A percentile compares a stretch with the other conserved stretches of the same genome.
These are phyloP conservation scores for Bocquillonia castaneifolia DNA, from an alignment of 441 rosid species.

Conservation along the genomic window DNA sequence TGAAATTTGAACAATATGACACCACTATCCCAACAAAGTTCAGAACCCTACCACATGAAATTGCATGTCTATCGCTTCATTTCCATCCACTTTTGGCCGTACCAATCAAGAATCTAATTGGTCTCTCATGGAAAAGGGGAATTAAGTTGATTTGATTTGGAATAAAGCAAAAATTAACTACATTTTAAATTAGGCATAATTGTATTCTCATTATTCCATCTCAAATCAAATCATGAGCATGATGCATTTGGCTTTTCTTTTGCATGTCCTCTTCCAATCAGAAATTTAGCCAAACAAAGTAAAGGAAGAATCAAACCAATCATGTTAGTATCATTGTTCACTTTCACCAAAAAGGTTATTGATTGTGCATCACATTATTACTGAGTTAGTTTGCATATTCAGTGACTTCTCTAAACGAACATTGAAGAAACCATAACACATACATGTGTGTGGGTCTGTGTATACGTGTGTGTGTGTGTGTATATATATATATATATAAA, in stretches of 20 bases:
- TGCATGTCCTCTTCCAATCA: neutral
- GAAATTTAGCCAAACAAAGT: neutral
- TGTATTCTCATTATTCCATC: neutral
- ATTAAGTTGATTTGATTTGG: neutral
- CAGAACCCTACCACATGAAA: constrained; percentile 17
- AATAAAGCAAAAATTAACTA: neutral
- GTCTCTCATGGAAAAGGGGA: neutral
- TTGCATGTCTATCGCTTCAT: neutral
- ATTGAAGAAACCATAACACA: too few species aligned
- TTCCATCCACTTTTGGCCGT: neutral
- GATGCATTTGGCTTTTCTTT: too few species aligned
- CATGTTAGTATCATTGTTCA: neutral
- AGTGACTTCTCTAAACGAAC: neutral
- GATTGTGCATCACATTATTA: neutral
- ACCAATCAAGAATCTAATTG: neutral
- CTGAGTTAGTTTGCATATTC: neutral
- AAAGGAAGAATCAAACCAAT: neutral
- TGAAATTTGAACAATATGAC: neutral
- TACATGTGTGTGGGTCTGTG: too few species aligned
- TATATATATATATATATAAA: too few species aligned
- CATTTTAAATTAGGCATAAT: neutral
- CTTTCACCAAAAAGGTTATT: neutral
- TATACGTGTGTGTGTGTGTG: too few species aligned
- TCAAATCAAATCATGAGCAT: too few species aligned
- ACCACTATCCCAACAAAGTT: neutral